These are phyloP conservation scores for Pelargonium fulgidum DNA, from an alignment of 441 rosid species.

Conservation along the genomic window DNA sequence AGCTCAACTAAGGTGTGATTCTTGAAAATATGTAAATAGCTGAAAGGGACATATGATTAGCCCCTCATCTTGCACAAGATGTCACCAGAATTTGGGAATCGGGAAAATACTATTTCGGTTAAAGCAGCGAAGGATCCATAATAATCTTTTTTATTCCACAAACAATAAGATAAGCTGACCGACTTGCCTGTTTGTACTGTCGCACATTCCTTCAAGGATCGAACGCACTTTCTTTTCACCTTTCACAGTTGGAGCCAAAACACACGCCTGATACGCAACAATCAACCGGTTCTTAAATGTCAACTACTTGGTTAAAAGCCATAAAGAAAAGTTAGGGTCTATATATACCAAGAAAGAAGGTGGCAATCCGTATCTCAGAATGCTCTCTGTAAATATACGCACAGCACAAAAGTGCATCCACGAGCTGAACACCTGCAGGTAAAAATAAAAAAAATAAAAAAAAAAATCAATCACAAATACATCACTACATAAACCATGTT, in stretches of 20 bases:
- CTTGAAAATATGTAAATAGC: no score
- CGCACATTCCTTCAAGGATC: constrained; percentile 75
- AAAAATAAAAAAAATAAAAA: neutral
- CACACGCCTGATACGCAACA: constrained; percentile 64
- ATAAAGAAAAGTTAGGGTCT: constrained; percentile 8
- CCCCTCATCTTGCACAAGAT: neutral
- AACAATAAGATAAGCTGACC: neutral
- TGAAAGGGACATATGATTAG: no score
- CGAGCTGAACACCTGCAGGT: constrained; percentile 82
- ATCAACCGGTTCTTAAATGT: constrained; percentile 17
- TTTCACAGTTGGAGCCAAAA: constrained; percentile 72
- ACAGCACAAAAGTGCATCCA: constrained; percentile 99
- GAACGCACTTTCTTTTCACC: constrained; percentile 92
- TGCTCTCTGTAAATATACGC: constrained; percentile 87
- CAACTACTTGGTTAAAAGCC: constrained; percentile 12
- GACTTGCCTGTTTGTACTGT: constrained; percentile 71
- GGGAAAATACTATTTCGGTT: neutral
- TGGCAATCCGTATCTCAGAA: constrained; percentile 94
- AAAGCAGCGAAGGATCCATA: neutral
- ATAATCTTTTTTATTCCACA: neutral
- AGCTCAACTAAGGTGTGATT: neutral
- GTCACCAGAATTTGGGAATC: neutral
- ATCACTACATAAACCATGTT: neutral
- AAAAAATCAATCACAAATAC: neutral
- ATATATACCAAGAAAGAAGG: constrained; percentile 75